Conservation (phyloP, 495 filamentous ascomycete species). For the Oidiodendron maius region DNA sequence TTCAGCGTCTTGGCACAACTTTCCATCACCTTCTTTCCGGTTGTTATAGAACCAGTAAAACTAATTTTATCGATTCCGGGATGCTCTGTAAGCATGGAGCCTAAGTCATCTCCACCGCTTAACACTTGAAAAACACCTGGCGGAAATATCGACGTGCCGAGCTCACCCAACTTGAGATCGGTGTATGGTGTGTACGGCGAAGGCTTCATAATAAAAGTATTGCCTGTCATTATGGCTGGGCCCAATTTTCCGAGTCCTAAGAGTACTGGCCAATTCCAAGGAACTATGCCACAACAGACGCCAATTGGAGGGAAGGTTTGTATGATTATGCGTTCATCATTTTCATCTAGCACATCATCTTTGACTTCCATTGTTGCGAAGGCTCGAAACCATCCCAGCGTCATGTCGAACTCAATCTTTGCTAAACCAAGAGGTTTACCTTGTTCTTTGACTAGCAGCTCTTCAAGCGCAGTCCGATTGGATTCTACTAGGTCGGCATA, state of each 20-base stretch:
- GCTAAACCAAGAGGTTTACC: slow-evolving; percentile 47
- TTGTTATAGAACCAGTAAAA: slow-evolving; percentile 52
- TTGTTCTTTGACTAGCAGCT: slow-evolving; percentile 45
- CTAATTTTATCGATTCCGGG: slow-evolving; percentile 53
- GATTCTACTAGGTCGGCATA: slow-evolving; percentile 38
- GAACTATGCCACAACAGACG: slow-evolving; percentile 33
- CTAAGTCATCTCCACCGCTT: slow-evolving; percentile 48
- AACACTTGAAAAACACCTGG: slow-evolving; percentile 53
- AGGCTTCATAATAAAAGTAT: slow-evolving; percentile 41
- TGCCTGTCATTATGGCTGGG: slow-evolving; percentile 39
- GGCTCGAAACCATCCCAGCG: neutral
- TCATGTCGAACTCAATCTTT: neutral
- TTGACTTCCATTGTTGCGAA: slow-evolving; percentile 2
- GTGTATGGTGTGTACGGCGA: slow-evolving; percentile 52
- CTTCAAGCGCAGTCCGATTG: slow-evolving; percentile 37
- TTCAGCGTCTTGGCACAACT: slow-evolving; percentile 45
- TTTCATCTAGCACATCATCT: slow-evolving; percentile 27
- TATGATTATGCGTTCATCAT: slow-evolving; percentile 26
- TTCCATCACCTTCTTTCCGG: slow-evolving; percentile 52
- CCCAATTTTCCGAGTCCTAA: slow-evolving; percentile 36
- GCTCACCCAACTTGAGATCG: slow-evolving; percentile 49
- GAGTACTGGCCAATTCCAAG: slow-evolving; percentile 47
- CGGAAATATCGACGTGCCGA: slow-evolving; percentile 48
- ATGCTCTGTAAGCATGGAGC: slow-evolving; percentile 47
- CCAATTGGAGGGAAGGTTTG: slow-evolving; percentile 33